phyloP scores from a whole-genome alignment of 73 alveolate species.

The Effrenium voratum region DNA sequence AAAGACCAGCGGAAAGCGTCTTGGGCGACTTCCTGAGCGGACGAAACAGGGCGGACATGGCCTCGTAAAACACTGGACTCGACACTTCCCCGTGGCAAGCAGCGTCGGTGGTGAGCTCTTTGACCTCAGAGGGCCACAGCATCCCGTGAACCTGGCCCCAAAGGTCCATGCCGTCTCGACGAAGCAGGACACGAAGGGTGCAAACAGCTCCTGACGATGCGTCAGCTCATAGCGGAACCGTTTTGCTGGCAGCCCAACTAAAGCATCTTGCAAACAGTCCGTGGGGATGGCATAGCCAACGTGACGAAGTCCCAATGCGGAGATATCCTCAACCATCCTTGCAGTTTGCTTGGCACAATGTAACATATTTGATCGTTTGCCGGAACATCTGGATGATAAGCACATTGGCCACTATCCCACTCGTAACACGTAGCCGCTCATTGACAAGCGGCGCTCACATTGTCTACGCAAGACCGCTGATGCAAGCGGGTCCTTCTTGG shows the following conservation, averaged over 20 bases:
- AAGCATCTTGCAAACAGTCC: not conserved
- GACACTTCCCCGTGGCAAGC: no score
- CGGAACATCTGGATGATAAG: not conserved
- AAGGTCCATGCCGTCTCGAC: not conserved
- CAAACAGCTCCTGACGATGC: slow-evolving; percentile 49
- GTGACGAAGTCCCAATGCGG: slow-evolving; percentile 30
- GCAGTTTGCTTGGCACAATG: not conserved
- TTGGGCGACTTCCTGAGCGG: not conserved
- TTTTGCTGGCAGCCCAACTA: not conserved
- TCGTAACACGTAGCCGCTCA: not conserved
- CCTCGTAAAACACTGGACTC: no score
- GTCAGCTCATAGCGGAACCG: no score
- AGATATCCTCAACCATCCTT: slow-evolving; percentile 73
- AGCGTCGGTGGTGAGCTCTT: slow-evolving; percentile 47
- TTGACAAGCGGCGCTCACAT: not conserved
- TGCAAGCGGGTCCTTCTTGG: not conserved
- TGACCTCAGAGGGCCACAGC: not conserved
- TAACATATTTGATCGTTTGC: not conserved
- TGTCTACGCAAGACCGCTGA: not conserved
- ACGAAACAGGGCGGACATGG: not conserved
- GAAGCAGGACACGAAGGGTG: slow-evolving; percentile 79
- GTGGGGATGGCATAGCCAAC: slow-evolving; percentile 90
- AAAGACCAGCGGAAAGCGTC: slow-evolving; percentile 78
- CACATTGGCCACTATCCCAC: not conserved
- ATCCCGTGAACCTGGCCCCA: not conserved